Percentiles rank a stretch among this genome's conserved stretches.
These are phyloP conservation scores for Bisporella sp. DNA, from an alignment of 2,329 filamentous ascomycete species.

Conservation along the genomic window DNA sequence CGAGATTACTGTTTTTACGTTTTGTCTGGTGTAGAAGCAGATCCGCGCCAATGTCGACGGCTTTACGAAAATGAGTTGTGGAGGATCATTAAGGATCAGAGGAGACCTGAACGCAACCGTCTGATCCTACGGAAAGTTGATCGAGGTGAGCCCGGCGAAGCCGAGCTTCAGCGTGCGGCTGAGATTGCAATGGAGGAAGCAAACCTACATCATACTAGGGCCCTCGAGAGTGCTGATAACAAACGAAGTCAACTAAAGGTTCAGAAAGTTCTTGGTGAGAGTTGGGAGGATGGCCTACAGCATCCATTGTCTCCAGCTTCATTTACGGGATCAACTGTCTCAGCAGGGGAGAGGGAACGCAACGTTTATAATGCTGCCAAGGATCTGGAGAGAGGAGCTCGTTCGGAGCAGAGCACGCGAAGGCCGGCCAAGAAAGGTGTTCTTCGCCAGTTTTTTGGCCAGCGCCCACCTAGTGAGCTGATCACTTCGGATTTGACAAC, in stretches of 20 bases:
- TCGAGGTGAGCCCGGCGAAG: constrained; percentile 77
- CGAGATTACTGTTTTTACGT: constrained; percentile 97
- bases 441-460: constrained; percentile 79
- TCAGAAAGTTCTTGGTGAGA: constrained; percentile 82
- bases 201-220: constrained; percentile 62
- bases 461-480: constrained; percentile 89
- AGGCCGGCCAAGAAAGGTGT: constrained; percentile 44
- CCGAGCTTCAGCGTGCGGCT: constrained; percentile 81
- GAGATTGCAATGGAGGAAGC: constrained; percentile 85
- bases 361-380: constrained; percentile 54
- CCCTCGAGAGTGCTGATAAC: constrained; percentile 54
- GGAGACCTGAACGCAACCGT: constrained; percentile 78
- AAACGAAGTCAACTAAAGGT: constrained; percentile 81
- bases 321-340: constrained; percentile 33
- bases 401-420: constrained; percentile 26
- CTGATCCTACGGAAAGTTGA: constrained; percentile 91
- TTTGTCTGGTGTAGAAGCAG: constrained; percentile 75
- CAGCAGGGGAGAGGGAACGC: constrained; percentile 54
- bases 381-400: constrained; percentile 50
- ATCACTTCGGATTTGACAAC: constrained; percentile 94
- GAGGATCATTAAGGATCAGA: constrained; percentile 82
- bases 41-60: constrained; percentile 72
- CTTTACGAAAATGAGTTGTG: constrained; percentile 83
- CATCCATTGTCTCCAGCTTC: constrained; percentile 82
- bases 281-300: constrained; percentile 71